Conservation (phyloP, 352 stramenopile species). For the Poterioochromonas sp. region DNA sequence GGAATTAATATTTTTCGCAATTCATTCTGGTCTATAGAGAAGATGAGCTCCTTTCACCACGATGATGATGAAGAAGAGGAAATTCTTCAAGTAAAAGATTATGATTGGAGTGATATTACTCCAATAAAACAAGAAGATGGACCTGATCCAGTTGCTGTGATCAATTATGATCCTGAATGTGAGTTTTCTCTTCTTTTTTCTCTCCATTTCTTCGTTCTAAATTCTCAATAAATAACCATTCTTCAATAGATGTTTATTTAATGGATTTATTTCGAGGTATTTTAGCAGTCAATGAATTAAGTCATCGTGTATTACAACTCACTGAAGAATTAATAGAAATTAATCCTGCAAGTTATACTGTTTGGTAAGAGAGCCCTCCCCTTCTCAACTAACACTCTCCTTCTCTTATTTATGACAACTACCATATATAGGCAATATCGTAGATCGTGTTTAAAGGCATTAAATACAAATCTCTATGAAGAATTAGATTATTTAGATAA, state of each 20-base stretch:
- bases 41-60: no score
- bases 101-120: constrained; percentile 50
- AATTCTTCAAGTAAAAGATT: no score
- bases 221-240: not conserved
- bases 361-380: constrained; percentile 59
- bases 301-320: constrained; percentile 73
- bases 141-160: constrained; percentile 55
- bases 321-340: constrained; percentile 80
- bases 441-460: constrained; percentile 68
- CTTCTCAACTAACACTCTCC: not conserved
- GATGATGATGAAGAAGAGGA: no score
- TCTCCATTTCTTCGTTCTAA: constrained; percentile 3
- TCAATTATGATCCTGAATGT: constrained; percentile 59
- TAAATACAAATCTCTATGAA: constrained; percentile 54
- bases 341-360: constrained; percentile 97
- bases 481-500: constrained; percentile 61
- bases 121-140: constrained; percentile 62
- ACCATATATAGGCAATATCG: constrained; percentile 78
- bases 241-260: constrained; percentile 38
- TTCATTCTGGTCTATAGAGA: no score
- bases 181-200: constrained; percentile 13
- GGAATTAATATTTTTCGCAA: no score
- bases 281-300: constrained; percentile 74
- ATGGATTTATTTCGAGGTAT: constrained; percentile 91
- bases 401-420: constrained; percentile 5